Evolutionary conservation across 805 yeast genomes (phyloP).

Genomic region (Monosporozyma solicola): DNA sequence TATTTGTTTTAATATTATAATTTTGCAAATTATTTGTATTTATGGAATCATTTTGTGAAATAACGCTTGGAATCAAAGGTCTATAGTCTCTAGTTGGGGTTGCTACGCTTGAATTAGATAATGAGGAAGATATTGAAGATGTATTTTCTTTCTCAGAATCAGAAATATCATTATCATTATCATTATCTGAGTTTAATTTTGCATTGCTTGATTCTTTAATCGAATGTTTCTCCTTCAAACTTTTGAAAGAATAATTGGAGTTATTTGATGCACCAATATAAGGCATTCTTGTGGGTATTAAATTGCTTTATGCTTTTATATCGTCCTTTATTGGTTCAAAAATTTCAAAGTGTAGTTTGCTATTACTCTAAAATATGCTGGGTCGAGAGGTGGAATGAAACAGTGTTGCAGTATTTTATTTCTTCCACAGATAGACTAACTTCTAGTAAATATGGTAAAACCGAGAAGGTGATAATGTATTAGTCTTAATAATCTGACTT

Average conservation of each 20-base stretch:
- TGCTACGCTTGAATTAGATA: background rate
- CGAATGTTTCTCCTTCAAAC: conserved; percentile 23
- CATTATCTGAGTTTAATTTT: background rate
- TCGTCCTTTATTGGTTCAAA: background rate
- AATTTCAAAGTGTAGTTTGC: no score
- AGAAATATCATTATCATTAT: background rate
- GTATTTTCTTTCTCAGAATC: background rate
- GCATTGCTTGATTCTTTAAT: conserved; percentile 5
- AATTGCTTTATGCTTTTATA: background rate
- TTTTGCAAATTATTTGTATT: background rate
- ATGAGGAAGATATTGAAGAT: background rate
- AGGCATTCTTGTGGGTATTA: conserved; percentile 19
- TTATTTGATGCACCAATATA: conserved; percentile 26
- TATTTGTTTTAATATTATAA: background rate
- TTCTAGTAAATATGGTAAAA: no score
- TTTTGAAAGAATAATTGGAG: conserved; percentile 19
- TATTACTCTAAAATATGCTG: no score
- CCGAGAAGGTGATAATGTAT: no score
- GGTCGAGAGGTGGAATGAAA: no score
- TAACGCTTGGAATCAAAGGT: background rate
- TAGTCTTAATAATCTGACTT: background rate
- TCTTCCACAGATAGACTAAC: no score
- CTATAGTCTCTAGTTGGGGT: conserved; percentile 2
- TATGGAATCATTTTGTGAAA: background rate
- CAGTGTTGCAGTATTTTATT: no score